Evolutionary conservation across 2,329 filamentous ascomycete genomes (phyloP), one percentile per base, ranked within the genome.

Genomic region (Dactylellina haptotyla): DNA sequence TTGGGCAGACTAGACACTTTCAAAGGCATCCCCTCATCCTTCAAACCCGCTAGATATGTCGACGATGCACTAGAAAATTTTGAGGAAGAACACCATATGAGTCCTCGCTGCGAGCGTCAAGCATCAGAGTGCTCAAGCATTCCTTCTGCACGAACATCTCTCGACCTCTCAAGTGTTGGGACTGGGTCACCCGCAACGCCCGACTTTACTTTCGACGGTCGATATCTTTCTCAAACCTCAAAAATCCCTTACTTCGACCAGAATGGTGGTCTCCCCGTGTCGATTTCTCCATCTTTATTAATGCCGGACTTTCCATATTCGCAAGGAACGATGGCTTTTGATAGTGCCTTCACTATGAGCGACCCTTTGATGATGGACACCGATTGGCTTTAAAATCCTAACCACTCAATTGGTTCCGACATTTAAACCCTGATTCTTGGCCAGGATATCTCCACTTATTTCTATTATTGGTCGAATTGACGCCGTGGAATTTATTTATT

Each of bases 41-140:
- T 71, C 39, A 71, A 58, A 10, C 58, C 66, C 1, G 58, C 66
- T 6, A 71, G 58, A 46, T 71, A 71, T 32, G 41, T 71, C 51
- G 66, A 71, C 50, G 66, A 71, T 16, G 66, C 66, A n/a, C 54
- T 71, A n/a, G 66, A 71, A 32, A 58, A 71, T 57, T 71, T 71
- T 18, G 66, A 71, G 16, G 66, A 71, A 26, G 66, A 71, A 32
- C 41, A 71, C 41, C 57, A 71, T 43, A 71, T 71, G 66, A 63
- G 66, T 16, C 39, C 65, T 10, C 56, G 62, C 10, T 58, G 65
- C 32, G 66, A 71, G 25, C 66, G 66, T n/a, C 66, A 71, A 32
- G 41, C 66, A 23, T 71, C 66, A 18, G 66, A 71, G 39, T 71
- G 66, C 41, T 71, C 66, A 9, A 71, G 66, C 18, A 39, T 64